Base-by-base conservation (phyloP, 768 basidiomycete genomes). In the Suillus bovinus region DNA sequence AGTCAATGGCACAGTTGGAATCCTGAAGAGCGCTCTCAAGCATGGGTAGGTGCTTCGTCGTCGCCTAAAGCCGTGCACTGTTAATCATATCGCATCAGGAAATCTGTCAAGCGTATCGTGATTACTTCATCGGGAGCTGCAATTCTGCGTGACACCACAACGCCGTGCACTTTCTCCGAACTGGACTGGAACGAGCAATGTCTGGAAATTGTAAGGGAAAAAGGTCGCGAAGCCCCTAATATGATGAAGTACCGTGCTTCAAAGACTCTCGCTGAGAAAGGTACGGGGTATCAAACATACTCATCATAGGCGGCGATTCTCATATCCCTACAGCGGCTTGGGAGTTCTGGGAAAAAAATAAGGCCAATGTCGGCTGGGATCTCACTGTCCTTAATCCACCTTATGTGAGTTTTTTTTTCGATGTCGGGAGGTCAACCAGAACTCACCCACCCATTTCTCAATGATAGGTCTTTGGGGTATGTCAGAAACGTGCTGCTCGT, bases 211-310 rank as follows among this genome's bases (percentile, higher is more conserved):
- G 67, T 84, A 20, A 68, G 75, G 54, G 76, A 83, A 62, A 74
- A 84, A 50, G 88, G 87, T 0, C 71, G 74, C 17, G 76, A 80
- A 1, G 83, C 83, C 0, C 61, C 70, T 0, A 57, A 41, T 24
- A 46, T 62, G 38, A 41, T 29, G 27, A 84, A 82, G 66, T 91
- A 92, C 70, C 68, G 78, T 24, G 84, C 86, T 3, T 84, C 83
- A 20, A 91, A 92, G 77, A 80, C 79, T 2, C 76, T 89, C 2
- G 86, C 88, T 0, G 91, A 93, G 73, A 78, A 76, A 73, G 80
- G 85, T 82, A 60, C 8, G 63, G 63, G n/a, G 0, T 41, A 42
- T 46, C 17, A 20, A 29, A 4, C 0, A 16, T 7, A n/a, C 5
- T 44, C 33, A 29, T 5, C 16, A 14, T 22, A 47, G n/a, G 65